Evolutionary conservation across 208 protist species (phyloP).

Genomic region (Balamuthia mandrillaris): DNA sequence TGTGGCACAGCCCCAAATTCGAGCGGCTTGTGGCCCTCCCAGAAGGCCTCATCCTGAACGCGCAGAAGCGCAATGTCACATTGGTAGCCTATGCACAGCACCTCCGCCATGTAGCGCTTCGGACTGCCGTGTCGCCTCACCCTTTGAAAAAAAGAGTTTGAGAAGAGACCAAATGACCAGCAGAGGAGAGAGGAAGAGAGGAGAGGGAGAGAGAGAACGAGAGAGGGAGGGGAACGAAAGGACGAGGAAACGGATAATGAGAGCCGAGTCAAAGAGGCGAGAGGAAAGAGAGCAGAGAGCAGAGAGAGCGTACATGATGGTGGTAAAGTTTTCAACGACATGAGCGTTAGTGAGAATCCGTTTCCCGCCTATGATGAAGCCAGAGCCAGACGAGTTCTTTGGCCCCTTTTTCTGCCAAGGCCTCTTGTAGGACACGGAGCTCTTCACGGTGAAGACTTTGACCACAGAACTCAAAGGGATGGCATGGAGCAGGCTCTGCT

Average conservation of each 20-base stretch:
- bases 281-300: not conserved
- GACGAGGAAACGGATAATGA: not conserved
- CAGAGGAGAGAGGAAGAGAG: no score
- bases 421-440: slow-evolving; percentile 25
- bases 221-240: not conserved
- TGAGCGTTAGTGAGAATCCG: slow-evolving; percentile 54
- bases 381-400: slow-evolving; percentile 37
- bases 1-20: slow-evolving; percentile 37
- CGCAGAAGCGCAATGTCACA: slow-evolving; percentile 45
- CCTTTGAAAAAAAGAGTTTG: not conserved
- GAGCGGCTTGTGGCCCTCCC: slow-evolving; percentile 11
- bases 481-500: no score
- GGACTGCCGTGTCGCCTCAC: slow-evolving; percentile 38
- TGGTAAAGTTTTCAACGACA: slow-evolving; percentile 24
- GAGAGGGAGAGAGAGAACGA: no score
- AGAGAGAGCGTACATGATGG: not conserved
- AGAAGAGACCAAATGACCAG: no score
- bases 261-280: not conserved
- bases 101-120: slow-evolving; percentile 6
- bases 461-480: slow-evolving; percentile 32
- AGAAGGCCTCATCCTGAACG: slow-evolving; percentile 44
- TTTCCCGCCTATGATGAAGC: slow-evolving; percentile 36
- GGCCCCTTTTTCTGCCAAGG: slow-evolving; percentile 48
- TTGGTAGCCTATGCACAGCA: slow-evolving; percentile 35
- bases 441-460: not conserved